Evolutionary conservation across 176 grass and related monocot species (phyloP), one percentile per base, ranked within the genome.

Genomic region (Urochloa ruziziensis): DNA sequence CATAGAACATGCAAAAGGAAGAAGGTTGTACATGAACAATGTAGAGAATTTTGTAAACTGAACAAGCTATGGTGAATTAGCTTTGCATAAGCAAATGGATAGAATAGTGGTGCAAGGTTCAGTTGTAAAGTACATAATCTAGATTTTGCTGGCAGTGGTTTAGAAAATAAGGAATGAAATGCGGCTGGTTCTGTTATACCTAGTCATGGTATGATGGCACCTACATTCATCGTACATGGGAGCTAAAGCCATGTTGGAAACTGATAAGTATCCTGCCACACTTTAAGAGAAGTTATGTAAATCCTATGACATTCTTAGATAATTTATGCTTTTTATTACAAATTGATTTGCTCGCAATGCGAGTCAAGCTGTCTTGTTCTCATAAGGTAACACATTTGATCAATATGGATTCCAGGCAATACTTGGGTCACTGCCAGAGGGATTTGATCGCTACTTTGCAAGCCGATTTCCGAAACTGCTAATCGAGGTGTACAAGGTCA

Each of bases 401-500:
- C 13, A 33, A 36, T 42, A 71, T 42, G 18, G 70, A 29, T 91
- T 83, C 34, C 75, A 99, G 93, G 93, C 85, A 34, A 84, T 77
- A 74, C 89, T 96, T 85, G 96, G 96, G 25, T 86, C 91, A 10
- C 69, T 96, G 68, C 89, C 96, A 0, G 93, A 96, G 85, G 96
- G 96, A 68, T 99, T 96, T 54, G 87, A 96, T 87, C 37, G 48
- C 34, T 96, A 96, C 67, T 99, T 99, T 48, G 84, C 89, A 36
- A 94, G 82, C 65, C 85, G 93, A 16, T 99, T 99, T 54, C 96
- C 96, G 0, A 96, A 89, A 75, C 86, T 99, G 34, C 77, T 99
- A 28, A 96, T 96, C 37, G 89, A 99, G 86, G 96, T 96, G 27
- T 99, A 96, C 83, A 89, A 94, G 63, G 83, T 99, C 65, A 61